These are phyloP conservation scores for Pseudogymnoascus sp. DNA, from an alignment of 2,329 filamentous ascomycete genomes.

Conservation along the genomic window DNA sequence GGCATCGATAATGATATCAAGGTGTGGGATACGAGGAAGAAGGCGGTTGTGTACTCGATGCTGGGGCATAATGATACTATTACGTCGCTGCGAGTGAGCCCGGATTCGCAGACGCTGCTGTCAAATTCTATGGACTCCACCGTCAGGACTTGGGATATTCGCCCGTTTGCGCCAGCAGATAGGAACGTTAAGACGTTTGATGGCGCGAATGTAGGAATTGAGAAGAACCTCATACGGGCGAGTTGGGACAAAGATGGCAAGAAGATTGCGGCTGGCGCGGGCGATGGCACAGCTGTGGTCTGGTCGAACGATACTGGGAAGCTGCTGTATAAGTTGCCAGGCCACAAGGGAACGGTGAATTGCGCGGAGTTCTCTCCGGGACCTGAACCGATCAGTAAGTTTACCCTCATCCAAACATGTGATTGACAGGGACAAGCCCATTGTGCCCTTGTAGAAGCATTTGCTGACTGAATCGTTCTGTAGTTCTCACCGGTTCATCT, in stretches of 20 bases:
- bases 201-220: conserved; percentile 76
- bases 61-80: conserved; percentile 86
- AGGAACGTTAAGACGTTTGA: conserved; percentile 82
- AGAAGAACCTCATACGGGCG: conserved; percentile 84
- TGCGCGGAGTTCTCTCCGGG: conserved; percentile 83
- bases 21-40: conserved; percentile 93
- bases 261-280: conserved; percentile 79
- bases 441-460: not conserved
- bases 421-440: not conserved
- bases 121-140: conserved; percentile 94
- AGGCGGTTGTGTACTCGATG: conserved; percentile 78
- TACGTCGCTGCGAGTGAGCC: conserved; percentile 83
- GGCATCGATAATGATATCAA: conserved; percentile 97
- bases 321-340: conserved; percentile 86
- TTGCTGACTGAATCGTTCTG: conserved; percentile 16
- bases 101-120: conserved; percentile 80
- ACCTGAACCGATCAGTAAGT: conserved; percentile 80
- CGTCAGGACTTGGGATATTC: conserved; percentile 89
- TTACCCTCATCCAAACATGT: conserved; percentile 1
- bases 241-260: conserved; percentile 85
- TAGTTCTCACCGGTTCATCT: conserved; percentile 84
- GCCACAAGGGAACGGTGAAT: conserved; percentile 91
- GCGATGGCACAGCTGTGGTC: conserved; percentile 81
- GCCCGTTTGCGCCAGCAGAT: conserved; percentile 85
- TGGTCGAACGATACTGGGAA: conserved; percentile 89